Evolutionary conservation across 495 filamentous ascomycete species (phyloP).

Genomic region (Neurospora tetraspora): DNA sequence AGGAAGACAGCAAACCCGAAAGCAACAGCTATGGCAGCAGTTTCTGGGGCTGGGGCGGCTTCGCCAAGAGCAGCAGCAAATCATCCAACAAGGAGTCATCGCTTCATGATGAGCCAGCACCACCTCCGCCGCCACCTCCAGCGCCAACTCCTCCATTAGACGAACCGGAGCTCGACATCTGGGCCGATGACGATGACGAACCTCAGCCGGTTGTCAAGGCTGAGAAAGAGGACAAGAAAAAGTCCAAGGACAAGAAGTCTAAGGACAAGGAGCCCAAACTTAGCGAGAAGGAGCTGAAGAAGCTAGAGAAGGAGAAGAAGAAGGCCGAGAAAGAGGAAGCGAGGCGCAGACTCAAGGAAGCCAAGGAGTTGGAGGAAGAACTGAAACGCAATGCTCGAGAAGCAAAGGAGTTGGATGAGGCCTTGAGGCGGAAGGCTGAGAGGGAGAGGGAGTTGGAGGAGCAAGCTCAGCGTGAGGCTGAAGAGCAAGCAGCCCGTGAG

Average conservation of each 20-base stretch:
- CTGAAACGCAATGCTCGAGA: conserved; percentile 18
- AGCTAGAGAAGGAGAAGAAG: conserved; percentile 20
- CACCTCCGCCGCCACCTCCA: conserved; percentile 15
- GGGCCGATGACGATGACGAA: conserved; percentile 4
- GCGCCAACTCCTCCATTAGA: conserved; percentile 2
- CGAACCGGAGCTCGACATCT: background rate
- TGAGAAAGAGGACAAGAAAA: conserved; percentile 12
- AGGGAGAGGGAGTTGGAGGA: conserved; percentile 21
- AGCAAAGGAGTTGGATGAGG: conserved; percentile 15
- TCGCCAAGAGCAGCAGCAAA: conserved; percentile 30
- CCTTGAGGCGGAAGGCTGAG: conserved; percentile 21
- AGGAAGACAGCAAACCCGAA: conserved; percentile 29
- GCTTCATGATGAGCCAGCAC: conserved; percentile 13
- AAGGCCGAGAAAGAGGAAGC: conserved; percentile 29
- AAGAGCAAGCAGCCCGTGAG: conserved; percentile 22
- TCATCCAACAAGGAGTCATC: conserved; percentile 20
- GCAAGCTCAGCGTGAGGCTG: conserved; percentile 17
- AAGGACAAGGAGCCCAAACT: conserved; percentile 20
- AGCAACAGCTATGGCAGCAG: conserved; percentile 27
- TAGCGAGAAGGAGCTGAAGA: conserved; percentile 21
- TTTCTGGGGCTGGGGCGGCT: conserved; percentile 26
- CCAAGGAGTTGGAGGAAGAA: conserved; percentile 21
- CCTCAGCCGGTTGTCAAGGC: conserved; percentile 9
- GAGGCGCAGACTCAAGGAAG: conserved; percentile 25
- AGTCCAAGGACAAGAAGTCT: conserved; percentile 15